These are phyloP conservation scores for Vigna nakashimae DNA, from an alignment of 306 rosid species.

Conservation along the genomic window DNA sequence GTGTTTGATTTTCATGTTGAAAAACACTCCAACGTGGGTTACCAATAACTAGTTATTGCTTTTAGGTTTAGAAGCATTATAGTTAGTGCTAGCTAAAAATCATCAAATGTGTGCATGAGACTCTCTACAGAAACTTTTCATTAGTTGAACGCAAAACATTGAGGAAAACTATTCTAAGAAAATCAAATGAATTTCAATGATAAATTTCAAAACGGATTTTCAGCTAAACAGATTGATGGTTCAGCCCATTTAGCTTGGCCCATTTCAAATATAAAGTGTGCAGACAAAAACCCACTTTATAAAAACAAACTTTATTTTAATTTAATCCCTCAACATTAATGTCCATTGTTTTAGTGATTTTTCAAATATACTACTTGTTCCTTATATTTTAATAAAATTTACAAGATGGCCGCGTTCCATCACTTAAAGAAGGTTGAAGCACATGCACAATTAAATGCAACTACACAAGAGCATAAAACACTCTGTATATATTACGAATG, in stretches of 20 bases:
- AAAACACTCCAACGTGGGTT: neutral
- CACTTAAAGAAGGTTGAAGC: slow-evolving; percentile 42
- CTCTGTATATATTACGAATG: neutral
- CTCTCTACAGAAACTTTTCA: neutral
- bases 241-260: neutral
- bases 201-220: too few relatives aligned
- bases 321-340: neutral
- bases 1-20: neutral
- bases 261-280: neutral
- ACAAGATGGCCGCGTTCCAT: slow-evolving; percentile 21
- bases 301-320: neutral
- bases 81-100: neutral
- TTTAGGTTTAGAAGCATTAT: neutral
- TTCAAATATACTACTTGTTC: slow-evolving; percentile 35
- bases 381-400: slow-evolving; percentile 12
- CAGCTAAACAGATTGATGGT: neutral
- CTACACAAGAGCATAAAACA: slow-evolving; percentile 33
- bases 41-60: neutral
- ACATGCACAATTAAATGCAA: slow-evolving; percentile 52
- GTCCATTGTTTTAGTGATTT: neutral
- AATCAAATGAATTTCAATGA: neutral
- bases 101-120: neutral
- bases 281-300: neutral
- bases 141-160: neutral
- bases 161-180: neutral